Base-by-base conservation (phyloP, 2,329 filamentous ascomycete genomes). In the Penicillium verrucosum region DNA sequence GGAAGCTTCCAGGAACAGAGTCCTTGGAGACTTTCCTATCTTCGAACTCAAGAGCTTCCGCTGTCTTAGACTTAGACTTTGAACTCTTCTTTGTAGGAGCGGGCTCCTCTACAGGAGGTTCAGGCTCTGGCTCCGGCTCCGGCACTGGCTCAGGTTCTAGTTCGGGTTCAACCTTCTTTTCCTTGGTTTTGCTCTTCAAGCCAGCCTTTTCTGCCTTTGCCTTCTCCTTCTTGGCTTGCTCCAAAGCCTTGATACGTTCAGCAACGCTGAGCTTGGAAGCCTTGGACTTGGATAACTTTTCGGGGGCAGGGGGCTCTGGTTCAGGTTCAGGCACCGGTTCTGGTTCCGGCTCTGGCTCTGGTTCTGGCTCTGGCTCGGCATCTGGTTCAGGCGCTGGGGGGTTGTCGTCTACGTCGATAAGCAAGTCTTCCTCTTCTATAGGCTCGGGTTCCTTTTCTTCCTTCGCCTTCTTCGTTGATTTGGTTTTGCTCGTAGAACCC, bases 1-100 rank as follows among this genome's bases (percentile, higher is more conserved):
- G 84, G 67, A 87, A 87, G 59, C 81, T 82, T 54, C 84, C 85
- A 41, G 84, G 83, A 6, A 84, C 74, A 30, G 71, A 70, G 51
- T 77, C 76, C 50, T 71, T 73, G 11, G 69, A 70, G 23, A 65
- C 73, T 72, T 67, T 75, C 37, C 65, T 66, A 56, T 68, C 69
- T 57, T 65, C 61, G 32, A 67, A 64, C 42, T 71, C 63, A 16
- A 60, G 59, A 49, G 43, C 40, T 37, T 60, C 60, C 12, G 27
- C 29, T 27, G 38, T 67, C 43, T 73, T 57, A 3, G 23, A 71
- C 54, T 62, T 60, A 5, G 46, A 51, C 30, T 55, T 58, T 29
- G 44, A 49, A 30, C 44, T 48, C 60, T 78, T 79, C 65, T 78
- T 75, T 55, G 67, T 66, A 0, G 80, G 70, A 14, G 79, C 54